phyloP scores from a whole-genome alignment of 2,329 filamentous ascomycete species.

The Pseudocercospora pini-densiflorae region DNA sequence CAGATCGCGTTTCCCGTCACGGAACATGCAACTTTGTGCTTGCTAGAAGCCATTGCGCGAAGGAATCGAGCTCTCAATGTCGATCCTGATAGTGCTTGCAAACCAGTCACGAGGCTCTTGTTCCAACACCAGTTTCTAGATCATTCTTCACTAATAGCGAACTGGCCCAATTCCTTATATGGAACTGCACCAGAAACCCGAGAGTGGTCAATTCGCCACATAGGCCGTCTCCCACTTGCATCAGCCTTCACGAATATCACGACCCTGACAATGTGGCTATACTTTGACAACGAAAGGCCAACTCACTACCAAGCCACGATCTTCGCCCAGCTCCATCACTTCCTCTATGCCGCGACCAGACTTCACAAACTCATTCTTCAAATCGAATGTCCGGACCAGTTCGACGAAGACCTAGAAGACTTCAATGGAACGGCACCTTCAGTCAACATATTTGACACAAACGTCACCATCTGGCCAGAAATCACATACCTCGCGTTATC shows the following conservation, averaged over 20 bases:
- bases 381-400: not conserved
- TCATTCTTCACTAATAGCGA: not conserved
- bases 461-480: not conserved
- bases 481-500: not conserved
- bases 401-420: not conserved
- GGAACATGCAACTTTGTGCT: not conserved
- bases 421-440: not conserved
- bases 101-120: not conserved
- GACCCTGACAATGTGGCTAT: not conserved
- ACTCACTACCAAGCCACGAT: not conserved
- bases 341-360: not conserved
- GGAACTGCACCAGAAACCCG: not conserved
- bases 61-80: not conserved
- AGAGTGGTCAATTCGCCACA: not conserved
- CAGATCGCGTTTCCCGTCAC: not conserved
- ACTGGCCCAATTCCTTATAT: not conserved
- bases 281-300: not conserved
- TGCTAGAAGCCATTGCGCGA: not conserved
- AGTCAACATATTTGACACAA: not conserved
- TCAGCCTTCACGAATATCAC: slow-evolving; percentile 3
- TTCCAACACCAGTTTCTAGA: not conserved
- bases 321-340: not conserved
- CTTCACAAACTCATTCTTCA: not conserved
- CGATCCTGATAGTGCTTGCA: not conserved
- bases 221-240: not conserved